Conservation (phyloP, 73 alveolate species). For the Tetrahymena borealis region DNA sequence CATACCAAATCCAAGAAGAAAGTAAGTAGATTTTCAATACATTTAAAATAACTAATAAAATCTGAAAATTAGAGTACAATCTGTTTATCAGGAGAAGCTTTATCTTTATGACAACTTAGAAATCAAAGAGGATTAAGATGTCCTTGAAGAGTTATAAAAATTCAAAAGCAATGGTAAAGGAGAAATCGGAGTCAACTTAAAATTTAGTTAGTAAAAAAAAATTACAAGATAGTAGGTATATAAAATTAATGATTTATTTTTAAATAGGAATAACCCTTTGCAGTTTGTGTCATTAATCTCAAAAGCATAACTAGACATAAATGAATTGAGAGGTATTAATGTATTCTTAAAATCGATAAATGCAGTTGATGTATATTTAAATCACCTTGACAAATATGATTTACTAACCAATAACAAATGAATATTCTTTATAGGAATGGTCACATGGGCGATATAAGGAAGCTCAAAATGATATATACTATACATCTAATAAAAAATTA, state of each 20-base stretch:
- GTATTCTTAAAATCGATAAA: not conserved
- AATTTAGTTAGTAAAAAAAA: not conserved
- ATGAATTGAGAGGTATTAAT: not conserved
- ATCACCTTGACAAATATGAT: not conserved
- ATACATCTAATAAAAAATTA: not conserved
- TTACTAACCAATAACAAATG: not conserved
- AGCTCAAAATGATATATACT: not conserved
- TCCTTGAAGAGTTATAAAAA: not conserved
- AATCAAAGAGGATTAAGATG: not conserved
- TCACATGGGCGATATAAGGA: not conserved
- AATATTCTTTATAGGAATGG: not conserved
- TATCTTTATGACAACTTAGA: not conserved
- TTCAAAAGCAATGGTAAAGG: not conserved
- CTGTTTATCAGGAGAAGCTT: not conserved
- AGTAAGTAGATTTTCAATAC: not conserved
- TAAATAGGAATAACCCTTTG: not conserved
- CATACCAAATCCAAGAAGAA: not conserved
- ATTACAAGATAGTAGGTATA: too few relatives aligned
- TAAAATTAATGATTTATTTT: too few relatives aligned
- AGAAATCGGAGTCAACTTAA: not conserved
- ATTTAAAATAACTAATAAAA: not conserved
- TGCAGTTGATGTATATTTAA: not conserved
- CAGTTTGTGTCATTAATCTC: not conserved
- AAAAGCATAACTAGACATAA: not conserved
- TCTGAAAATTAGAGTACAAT: not conserved